A percentile compares a stretch with the other conserved stretches of the same genome.
Evolutionary conservation across 2,329 filamentous ascomycete genomes (phyloP).

Genomic region (Elsinoe necatrix): DNA sequence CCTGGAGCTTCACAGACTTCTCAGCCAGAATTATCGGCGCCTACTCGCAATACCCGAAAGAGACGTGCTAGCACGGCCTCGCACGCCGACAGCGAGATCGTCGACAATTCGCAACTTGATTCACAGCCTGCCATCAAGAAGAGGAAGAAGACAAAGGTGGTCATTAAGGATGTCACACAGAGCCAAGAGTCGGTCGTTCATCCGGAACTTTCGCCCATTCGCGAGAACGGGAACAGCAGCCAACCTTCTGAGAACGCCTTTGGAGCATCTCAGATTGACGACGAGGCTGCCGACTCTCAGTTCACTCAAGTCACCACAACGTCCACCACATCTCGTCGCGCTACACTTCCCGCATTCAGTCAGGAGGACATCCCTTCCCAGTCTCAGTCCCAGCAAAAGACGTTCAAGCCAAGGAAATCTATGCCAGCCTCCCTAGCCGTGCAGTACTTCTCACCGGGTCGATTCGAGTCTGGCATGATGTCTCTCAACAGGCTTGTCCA

Average conservation of each 20-base stretch:
- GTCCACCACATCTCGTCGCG: slow-evolving; percentile 26
- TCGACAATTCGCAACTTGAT: slow-evolving; percentile 12
- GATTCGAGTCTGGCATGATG: slow-evolving; percentile 26
- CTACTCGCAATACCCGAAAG: slow-evolving; percentile 16
- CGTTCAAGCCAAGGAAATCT: slow-evolving; percentile 22
- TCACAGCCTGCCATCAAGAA: slow-evolving; percentile 16
- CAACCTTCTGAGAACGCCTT: slow-evolving; percentile 24
- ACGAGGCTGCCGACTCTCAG: slow-evolving; percentile 25
- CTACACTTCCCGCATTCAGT: slow-evolving; percentile 23
- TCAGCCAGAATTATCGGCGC: not conserved
- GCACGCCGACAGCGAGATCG: slow-evolving; percentile 5
- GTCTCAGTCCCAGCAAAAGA: slow-evolving; percentile 19
- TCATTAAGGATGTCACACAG: not conserved
- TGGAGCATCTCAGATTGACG: slow-evolving; percentile 19
- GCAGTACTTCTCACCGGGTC: slow-evolving; percentile 19
- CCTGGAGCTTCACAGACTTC: slow-evolving; percentile 13
- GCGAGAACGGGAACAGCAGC: slow-evolving; percentile 12
- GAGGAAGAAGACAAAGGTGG: slow-evolving; percentile 16
- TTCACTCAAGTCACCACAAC: slow-evolving; percentile 28
- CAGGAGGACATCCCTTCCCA: slow-evolving; percentile 20
- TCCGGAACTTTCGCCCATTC: slow-evolving; percentile 10
- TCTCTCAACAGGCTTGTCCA: slow-evolving; percentile 27
- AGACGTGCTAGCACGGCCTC: slow-evolving; percentile 17
- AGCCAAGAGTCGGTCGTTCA: slow-evolving; percentile 14
- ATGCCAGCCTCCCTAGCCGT: slow-evolving; percentile 24